Conservation (phyloP, 2,329 filamentous ascomycete genomes). For the Colletotrichum trifolii region DNA sequence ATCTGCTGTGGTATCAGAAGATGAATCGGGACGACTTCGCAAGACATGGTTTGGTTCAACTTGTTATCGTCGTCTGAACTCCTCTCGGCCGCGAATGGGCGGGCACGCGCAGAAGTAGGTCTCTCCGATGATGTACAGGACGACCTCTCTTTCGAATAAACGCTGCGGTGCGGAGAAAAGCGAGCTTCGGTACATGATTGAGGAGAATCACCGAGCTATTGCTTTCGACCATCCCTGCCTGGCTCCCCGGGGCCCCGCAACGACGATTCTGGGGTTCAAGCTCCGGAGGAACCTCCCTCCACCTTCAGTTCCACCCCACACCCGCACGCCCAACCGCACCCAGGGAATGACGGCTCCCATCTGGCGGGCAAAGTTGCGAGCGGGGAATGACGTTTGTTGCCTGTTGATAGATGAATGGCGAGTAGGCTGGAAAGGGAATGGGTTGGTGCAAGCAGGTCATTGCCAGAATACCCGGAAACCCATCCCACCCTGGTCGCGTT, state of each 20-base stretch:
- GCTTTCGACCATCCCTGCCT: not conserved
- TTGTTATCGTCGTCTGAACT: no score
- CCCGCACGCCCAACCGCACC: no score
- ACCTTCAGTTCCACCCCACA: not conserved
- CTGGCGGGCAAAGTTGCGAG: no score
- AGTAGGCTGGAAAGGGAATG: not conserved
- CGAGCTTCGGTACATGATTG: constrained; percentile 27
- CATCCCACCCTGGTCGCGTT: not conserved
- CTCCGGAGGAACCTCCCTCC: constrained; percentile 6
- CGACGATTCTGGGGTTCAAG: constrained; percentile 21
- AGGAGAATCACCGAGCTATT: constrained; percentile 25
- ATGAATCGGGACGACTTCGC: no score
- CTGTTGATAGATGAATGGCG: no score
- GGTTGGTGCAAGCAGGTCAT: not conserved
- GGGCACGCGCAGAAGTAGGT: no score
- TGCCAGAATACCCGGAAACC: not conserved
- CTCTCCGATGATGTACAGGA: no score
- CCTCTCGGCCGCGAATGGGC: not conserved
- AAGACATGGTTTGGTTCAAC: no score
- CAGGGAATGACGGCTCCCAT: no score
- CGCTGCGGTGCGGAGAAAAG: constrained; percentile 23
- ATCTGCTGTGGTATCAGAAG: no score
- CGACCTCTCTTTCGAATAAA: not conserved
- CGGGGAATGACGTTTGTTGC: no score
- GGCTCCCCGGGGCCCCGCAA: constrained; percentile 16